These are phyloP conservation scores for Tricholoma sp. DNA, from an alignment of 768 basidiomycete species.

Conservation along the genomic window DNA sequence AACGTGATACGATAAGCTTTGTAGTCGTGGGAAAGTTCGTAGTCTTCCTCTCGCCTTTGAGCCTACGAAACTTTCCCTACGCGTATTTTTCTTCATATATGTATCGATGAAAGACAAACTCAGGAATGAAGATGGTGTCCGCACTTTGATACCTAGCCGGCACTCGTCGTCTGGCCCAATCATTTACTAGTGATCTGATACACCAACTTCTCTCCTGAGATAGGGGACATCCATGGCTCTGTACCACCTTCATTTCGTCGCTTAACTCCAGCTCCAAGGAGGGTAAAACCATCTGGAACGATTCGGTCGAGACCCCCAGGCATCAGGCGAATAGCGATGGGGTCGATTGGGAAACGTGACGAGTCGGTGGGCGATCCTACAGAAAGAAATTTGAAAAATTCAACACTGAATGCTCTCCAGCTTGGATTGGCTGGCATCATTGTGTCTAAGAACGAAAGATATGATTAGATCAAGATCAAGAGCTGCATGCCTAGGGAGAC, in stretches of 20 bases:
- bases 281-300: slow-evolving; percentile 21
- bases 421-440: slow-evolving; percentile 16
- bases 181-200: neutral
- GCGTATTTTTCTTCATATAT: no score
- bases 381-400: slow-evolving; percentile 27
- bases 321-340: slow-evolving; percentile 26
- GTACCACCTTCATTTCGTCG: neutral
- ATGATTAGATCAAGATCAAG: neutral
- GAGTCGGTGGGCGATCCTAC: slow-evolving; percentile 11
- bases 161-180: no score
- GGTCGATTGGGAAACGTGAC: slow-evolving; percentile 18
- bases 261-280: slow-evolving; percentile 23
- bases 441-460: slow-evolving; percentile 11
- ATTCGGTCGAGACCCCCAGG: slow-evolving; percentile 25
- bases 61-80: no score
- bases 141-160: no score
- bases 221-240: slow-evolving; percentile 2
- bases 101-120: no score
- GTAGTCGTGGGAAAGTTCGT: no score
- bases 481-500: neutral
- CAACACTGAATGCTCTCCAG: slow-evolving; percentile 25
- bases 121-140: no score
- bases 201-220: neutral
- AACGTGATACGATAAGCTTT: no score
- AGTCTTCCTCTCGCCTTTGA: no score